phyloP scores from a whole-genome alignment of 2,329 filamentous ascomycete genomes.

The Colletotrichum siamense region DNA sequence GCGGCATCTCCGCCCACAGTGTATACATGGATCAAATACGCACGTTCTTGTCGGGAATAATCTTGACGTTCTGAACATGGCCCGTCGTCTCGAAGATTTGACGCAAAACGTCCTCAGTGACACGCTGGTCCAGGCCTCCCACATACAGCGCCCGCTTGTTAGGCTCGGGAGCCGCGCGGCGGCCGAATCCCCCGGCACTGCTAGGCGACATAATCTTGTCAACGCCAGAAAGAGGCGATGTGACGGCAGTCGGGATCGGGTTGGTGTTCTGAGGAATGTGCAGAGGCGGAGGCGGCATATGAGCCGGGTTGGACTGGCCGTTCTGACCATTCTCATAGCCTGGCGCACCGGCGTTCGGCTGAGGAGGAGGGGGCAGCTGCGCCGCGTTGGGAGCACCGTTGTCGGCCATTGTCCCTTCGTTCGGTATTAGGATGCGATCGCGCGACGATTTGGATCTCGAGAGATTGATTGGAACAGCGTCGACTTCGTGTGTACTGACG shows the following conservation, averaged over 20 bases:
- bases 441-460: not conserved
- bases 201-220: conserved; percentile 83
- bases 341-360: conserved; percentile 72
- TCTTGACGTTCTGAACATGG: conserved; percentile 98
- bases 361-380: conserved; percentile 73
- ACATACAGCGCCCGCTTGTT: conserved; percentile 98
- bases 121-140: conserved; percentile 90
- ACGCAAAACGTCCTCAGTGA: conserved; percentile 94
- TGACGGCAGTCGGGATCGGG: conserved; percentile 90
- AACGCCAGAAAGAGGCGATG: conserved; percentile 79
- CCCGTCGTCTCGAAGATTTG: conserved; percentile 99
- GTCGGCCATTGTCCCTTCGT: conserved; percentile 72
- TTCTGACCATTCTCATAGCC: conserved; percentile 80
- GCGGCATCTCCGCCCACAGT: not conserved
- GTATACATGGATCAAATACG: conserved; percentile 44
- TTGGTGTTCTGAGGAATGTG: conserved; percentile 97
- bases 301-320: conserved; percentile 70
- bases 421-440: not conserved
- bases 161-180: conserved; percentile 93
- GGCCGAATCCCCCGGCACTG: conserved; percentile 79
- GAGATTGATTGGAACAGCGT: not conserved
- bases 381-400: conserved; percentile 66
- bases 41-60: conserved; percentile 99
- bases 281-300: conserved; percentile 90
- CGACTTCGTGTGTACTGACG: not conserved